phyloP scores from a whole-genome alignment of 306 rosid genomes.

The Castanea mollissima region DNA sequence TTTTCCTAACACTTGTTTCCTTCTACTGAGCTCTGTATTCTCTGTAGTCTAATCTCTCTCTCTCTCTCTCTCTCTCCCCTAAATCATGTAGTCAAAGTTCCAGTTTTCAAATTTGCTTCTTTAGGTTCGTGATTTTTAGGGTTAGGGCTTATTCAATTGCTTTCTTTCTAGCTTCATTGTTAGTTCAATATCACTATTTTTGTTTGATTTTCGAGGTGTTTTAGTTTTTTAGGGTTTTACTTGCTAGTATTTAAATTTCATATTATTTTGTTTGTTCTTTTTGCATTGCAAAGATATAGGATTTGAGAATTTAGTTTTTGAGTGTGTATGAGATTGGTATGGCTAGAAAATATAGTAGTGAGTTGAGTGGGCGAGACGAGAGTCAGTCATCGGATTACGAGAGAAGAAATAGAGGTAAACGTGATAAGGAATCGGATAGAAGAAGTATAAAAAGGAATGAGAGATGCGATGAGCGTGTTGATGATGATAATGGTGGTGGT shows the following conservation, averaged over 20 bases:
- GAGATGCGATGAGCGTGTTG: constrained; percentile 18
- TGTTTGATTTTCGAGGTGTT: neutral
- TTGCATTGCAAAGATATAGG: neutral
- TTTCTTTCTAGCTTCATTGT: neutral
- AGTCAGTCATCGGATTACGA: constrained; percentile 23
- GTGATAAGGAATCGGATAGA: constrained; percentile 7
- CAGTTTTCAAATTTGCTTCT: too few species aligned
- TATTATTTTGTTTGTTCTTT: neutral
- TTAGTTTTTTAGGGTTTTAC: too few species aligned
- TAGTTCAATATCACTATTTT: neutral
- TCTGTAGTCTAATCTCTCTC: too few species aligned
- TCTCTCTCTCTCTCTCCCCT: too few species aligned
- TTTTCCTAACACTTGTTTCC: too few species aligned
- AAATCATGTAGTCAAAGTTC: too few species aligned
- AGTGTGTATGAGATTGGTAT: constrained; percentile 11
- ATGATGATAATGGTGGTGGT: neutral
- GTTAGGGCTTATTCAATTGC: neutral
- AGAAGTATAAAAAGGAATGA: constrained; percentile 10
- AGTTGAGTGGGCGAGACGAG: constrained; percentile 31
- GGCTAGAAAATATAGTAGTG: constrained; percentile 47
- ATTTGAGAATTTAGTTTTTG: neutral
- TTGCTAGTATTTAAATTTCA: neutral
- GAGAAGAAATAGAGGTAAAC: constrained; percentile 9
- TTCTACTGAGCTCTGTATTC: too few species aligned
- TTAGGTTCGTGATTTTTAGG: too few species aligned